Conservation (phyloP, 441 rosid genomes). For the Iberis amara region DNA sequence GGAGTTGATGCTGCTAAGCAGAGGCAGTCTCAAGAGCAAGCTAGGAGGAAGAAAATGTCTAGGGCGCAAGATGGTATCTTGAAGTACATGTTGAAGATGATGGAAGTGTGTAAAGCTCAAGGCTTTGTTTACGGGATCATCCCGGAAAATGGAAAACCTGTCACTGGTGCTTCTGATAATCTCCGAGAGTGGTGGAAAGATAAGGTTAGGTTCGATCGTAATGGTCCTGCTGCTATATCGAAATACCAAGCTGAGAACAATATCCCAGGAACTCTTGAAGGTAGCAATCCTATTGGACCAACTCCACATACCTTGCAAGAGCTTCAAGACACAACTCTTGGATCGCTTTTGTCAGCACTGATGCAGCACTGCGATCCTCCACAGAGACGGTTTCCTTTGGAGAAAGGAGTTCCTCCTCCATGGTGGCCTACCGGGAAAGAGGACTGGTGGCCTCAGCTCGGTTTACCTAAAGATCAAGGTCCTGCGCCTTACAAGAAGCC, state of each 20-base stretch:
- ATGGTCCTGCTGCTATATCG: slow-evolving; percentile 88
- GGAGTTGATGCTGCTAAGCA: slow-evolving; percentile 59
- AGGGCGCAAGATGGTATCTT: slow-evolving; percentile 96
- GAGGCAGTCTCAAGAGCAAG: slow-evolving; percentile 91
- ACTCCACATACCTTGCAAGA: slow-evolving; percentile 82
- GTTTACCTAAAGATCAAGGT: slow-evolving; percentile 75
- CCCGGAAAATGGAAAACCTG: slow-evolving; percentile 36
- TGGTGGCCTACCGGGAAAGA: slow-evolving; percentile 96
- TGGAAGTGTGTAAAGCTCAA: slow-evolving; percentile 96
- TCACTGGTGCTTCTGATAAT: slow-evolving; percentile 29
- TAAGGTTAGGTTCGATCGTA: slow-evolving; percentile 53
- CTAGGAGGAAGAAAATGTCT: slow-evolving; percentile 96
- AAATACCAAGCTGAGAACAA: slow-evolving; percentile 70
- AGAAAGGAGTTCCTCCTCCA: slow-evolving; percentile 89
- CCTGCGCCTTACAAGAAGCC: slow-evolving; percentile 94
- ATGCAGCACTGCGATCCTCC: slow-evolving; percentile 99
- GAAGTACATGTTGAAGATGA: slow-evolving; percentile 96
- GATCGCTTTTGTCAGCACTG: slow-evolving; percentile 81
- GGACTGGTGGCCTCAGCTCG: slow-evolving; percentile 96
- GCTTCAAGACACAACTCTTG: slow-evolving; percentile 92
- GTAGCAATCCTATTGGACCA: slow-evolving; percentile 49
- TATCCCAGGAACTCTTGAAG: slow-evolving; percentile 55
- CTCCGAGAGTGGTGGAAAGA: slow-evolving; percentile 62
- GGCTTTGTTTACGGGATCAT: slow-evolving; percentile 96
- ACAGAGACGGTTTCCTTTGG: slow-evolving; percentile 87